Evolutionary conservation across 345 rosid species (phyloP), one percentile per base, ranked within the genome.

Genomic region (Cardamine resedifolia): DNA sequence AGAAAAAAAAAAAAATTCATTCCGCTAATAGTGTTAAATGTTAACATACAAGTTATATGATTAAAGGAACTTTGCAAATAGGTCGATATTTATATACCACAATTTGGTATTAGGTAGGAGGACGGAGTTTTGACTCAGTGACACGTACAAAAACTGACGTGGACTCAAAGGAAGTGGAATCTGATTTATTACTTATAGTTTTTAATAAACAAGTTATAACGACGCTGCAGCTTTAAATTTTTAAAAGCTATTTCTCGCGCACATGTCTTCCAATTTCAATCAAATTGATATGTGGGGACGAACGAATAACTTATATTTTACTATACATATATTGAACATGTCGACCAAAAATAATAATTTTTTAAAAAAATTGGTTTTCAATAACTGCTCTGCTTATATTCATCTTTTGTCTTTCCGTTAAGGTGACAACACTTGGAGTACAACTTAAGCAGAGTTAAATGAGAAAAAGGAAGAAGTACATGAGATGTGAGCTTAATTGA

Each of bases 131-230:
- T 68, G 63, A 75, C 63, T 41, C n/a, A n/a, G 9, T 50, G 63
- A 27, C 73, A 59, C 55, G 73, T 49, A 58, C 47, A 55, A 38
- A 31, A 41, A 51, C 14, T 62, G 62, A 75, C 64, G 49, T 68
- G 78, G 74, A 75, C 39, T 60, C 69, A 14, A 53, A 43, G 26
- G 50, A 68, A 68, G 69, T 50, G 74, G 74, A 61, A 52, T 19
- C 66, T 34, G 58, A 73, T 55, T 9, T 18, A 63, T 53, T 43
- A n/a, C n/a, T 18, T 23, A 8, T 58, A 44, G n/a, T 58, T 34
- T 56, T 18, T 21, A 50, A 6, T 73, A 64, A 33, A 52, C 77
- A 73, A 16, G 65, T 31, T 41, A 56, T 48, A 66, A n/a, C 47
- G 53, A 39, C 10, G 19, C 59, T 14, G 10, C 16, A 41, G 1